Base-by-base conservation (phyloP, 2,329 filamentous ascomycete species). In the Sordariomycetes sp. region DNA sequence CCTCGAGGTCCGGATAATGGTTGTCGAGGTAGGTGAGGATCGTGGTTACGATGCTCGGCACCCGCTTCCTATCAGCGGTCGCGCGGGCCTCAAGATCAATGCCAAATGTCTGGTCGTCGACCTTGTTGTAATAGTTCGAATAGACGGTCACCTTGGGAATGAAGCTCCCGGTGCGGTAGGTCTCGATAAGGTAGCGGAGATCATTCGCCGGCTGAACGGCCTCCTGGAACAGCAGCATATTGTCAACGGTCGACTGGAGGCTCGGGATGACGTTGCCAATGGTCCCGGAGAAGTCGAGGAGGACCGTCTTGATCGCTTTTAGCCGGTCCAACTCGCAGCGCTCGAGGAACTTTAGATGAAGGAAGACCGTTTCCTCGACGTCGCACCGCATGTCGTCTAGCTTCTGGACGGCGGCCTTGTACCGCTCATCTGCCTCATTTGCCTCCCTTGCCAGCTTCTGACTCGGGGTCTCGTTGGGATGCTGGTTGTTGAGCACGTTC, bases 221-320 rank as follows among this genome's bases (percentile, higher is more conserved):
- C 76, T 99, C 94, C 70, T 99, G 94, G 74, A 95, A 99, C 53
- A 99, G 79, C 85, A 99, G 90, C 91, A 99, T 96, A 68, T 95
- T 90, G 74, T 99, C 94, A 25, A 99, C 90, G 0, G 91, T 90
- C 59, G 92, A 92, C 72, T 97, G 94, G 61, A 99, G 75, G 66
- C 89, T 95, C 20, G 94, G 95, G 61, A 99, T 97, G 65, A 96
- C 92, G 66, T 99, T 99, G 77, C 92, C 92, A 69, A 99, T 89
- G 42, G 92, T 90, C 52, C 94, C 94, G 4, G 92, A 96, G 70
- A 99, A 97, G 72, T 99, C 95, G 51, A 99, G 81, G 61, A 99
- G 86, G 56, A 99, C 95, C 25, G 92, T 92, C 78, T 99, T 97
- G 78, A 99, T 94, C 22, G 95, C 94, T 77, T 95, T 97, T 54